Base-by-base conservation (phyloP, 108 stramenopile genomes). In the Nitzschia sp. region DNA sequence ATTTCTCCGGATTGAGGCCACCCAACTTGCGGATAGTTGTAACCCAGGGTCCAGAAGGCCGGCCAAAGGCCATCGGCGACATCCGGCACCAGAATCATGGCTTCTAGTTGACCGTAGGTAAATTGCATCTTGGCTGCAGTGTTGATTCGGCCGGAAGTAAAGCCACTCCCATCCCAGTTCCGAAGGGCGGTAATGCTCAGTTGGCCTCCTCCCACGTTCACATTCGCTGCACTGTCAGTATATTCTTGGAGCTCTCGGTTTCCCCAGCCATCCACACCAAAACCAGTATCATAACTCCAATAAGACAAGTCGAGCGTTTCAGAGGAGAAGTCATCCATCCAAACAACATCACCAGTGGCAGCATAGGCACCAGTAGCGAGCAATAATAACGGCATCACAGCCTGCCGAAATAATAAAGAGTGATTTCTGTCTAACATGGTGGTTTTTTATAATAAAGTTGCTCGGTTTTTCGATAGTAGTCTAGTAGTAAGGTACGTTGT, bases 1-100 rank as follows among this genome's bases (percentile, higher is more conserved):
- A 88, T 84, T 46, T 85, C 87, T 27, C 87, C 87, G 27, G 77
- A 81, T 13, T 2, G 23, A 26, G 79, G 79, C 79, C 79, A 80
- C 8, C 27, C 77, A 59, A 80, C 84, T 68, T 65, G 62, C 1
- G 6, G 52, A 46, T 71, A 59, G 66, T 85, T 66, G 26, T 44
- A 54, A 19, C 82, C 82, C 8, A 85, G 68, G 15, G 83, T 83
- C 84, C 84, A 85, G 47, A 88, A 63, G 17, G 80, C 84, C 26
- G 72, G 78, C 78, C 78, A 79, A 11, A 73, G 32, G 19, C 78
- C 79, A 34, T 71, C 47, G 9, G 36, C 72, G n/a, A 50, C 34
- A 64, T 47, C 17, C 0, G 78, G 78, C 2, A 73, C 9, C 23
- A 54, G 38, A n/a, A 75, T 72, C 1, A 58, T 19, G 2, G 74